Base-by-base conservation (phyloP, 1,284 basidiomycete genomes). In the Flammula alnicola region DNA sequence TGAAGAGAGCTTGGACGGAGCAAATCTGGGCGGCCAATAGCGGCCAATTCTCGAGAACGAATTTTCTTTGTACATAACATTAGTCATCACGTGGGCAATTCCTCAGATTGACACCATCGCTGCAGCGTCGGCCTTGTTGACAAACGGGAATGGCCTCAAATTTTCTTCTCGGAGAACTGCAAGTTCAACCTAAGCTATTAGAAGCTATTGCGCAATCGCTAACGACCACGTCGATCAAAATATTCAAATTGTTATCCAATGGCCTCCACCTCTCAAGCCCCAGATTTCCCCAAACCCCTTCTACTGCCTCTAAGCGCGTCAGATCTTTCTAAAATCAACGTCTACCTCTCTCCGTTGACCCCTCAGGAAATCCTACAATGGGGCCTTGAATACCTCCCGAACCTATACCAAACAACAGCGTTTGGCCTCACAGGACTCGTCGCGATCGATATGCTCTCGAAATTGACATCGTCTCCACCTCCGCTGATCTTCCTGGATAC, bases 401-500 rank as follows among this genome's bases (percentile, higher is more conserved):
- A 76, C 14, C 75, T 98, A 17, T 88, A 85, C 70, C 94, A 97
- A 68, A 96, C 94, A 3, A 97, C 95, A 1, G 94, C 95, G 0
- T 95, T 98, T 65, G 95, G 95, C 5, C 78, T 96, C 17, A 97
- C 94, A 0, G 95, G 95, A 8, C 84, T 95, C 30, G 93, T 92
- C 45, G 88, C 93, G 9, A 83, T 93, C 47, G 92, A 95, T 69
- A 96, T 98, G 92, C 81, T 97, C 45, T 88, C 89, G 35, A 91
- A 91, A 68, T 77, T 95, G 54, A 80, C 82, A 6, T 56, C 73
- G 19, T 66, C 71, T 3, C 79, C 83, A 0, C 89, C 89, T 1
- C 84, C 87, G 1, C 77, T 91, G 14, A 94, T 97, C 71, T 97
- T 98, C 74, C 73, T 97, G 66, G 96, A 99, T 75, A 98, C 96